A percentile compares a stretch with the other conserved stretches of the same genome.
Evolutionary conservation across 208 protist genomes (phyloP).

Genomic region (Trypanosoma boissoni): DNA sequence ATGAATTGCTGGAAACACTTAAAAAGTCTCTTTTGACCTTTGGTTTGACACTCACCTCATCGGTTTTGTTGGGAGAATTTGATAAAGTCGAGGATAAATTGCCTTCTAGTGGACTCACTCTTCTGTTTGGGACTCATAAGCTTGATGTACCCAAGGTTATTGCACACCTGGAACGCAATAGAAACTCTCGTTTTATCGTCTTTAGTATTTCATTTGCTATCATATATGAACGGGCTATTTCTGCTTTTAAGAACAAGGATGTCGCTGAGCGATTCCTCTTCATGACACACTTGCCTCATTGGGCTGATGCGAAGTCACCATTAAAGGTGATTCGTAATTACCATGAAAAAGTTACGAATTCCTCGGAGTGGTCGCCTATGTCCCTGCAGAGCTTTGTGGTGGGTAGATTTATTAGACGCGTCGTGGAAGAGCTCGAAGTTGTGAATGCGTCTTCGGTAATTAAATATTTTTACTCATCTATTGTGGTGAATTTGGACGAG

Average conservation of each 20-base stretch:
- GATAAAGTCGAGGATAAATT: neutral
- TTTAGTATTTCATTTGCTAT: slow-evolving; percentile 30
- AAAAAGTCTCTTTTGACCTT: slow-evolving; percentile 5
- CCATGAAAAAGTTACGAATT: slow-evolving; percentile 3
- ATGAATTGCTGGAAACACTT: neutral
- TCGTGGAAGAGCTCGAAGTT: slow-evolving; percentile 19
- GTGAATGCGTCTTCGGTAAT: slow-evolving; percentile 20
- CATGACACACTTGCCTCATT: slow-evolving; percentile 43
- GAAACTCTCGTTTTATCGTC: slow-evolving; percentile 28
- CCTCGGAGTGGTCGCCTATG: neutral
- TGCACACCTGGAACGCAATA: too few relatives aligned
- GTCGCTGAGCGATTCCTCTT: slow-evolving; percentile 27
- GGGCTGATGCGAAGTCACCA: slow-evolving; percentile 25
- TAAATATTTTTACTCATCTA: slow-evolving; percentile 22
- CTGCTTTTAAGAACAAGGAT: slow-evolving; percentile 10
- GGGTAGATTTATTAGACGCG: neutral
- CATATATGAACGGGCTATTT: slow-evolving; percentile 30
- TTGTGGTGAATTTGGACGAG: slow-evolving; percentile 23
- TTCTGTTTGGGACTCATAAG: too few relatives aligned
- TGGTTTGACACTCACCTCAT: neutral
- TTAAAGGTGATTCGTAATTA: slow-evolving; percentile 16
- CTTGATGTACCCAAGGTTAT: too few relatives aligned
- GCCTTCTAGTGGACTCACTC: neutral
- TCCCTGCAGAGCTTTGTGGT: slow-evolving; percentile 18
- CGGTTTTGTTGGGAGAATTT: neutral